Evolutionary conservation across 2,329 filamentous ascomycete species (phyloP), one percentile per base, ranked within the genome.

Genomic region (Didymella pinodella): DNA sequence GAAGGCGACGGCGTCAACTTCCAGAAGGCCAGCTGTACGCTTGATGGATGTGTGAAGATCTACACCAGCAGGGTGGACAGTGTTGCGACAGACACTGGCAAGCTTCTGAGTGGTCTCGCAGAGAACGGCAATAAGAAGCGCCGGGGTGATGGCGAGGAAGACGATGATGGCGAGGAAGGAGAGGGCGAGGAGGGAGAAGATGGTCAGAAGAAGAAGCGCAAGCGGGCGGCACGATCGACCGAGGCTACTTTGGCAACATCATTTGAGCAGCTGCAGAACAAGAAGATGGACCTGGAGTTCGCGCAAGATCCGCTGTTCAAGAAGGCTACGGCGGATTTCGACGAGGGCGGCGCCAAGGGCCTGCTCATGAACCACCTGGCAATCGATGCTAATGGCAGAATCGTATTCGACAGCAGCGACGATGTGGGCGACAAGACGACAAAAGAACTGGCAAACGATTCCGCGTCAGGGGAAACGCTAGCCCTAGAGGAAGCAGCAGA

Each of bases 1-100:
- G 95, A 99, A 74, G 95, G 95, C 29, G 93, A 99, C 65, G 90
- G 93, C 14, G 93, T 99, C 78, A 99, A 99, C 77, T 99, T 99
- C 70, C 95, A 99, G 76, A 97, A 97, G 77, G 95, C 95, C 59
- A 97, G 93, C 80, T 98, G 93, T 80, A 99, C 95, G 0, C 84
- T 99, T 18, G 95, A 99, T 75, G 95, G 95, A 20, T 99, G 95
- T 75, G 95, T 99, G 73, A 99, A 99, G 81, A 98, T 99, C 72
- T 99, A 99, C 78, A 99, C 95, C 2, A 97, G 93, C 81, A 86
- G 95, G 83, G 93, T 99, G 48, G 95, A 99, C 80, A 98, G 94
- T 75, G 95, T 99, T 48, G 95, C 95, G 43, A 98, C 93, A 1
- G 95, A 99, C 79, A 99, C 95, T 0, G 94, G 94, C 50, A 97